These are phyloP conservation scores for Cornus florida DNA, from an alignment of 148 eudicot species.

Conservation along the genomic window DNA sequence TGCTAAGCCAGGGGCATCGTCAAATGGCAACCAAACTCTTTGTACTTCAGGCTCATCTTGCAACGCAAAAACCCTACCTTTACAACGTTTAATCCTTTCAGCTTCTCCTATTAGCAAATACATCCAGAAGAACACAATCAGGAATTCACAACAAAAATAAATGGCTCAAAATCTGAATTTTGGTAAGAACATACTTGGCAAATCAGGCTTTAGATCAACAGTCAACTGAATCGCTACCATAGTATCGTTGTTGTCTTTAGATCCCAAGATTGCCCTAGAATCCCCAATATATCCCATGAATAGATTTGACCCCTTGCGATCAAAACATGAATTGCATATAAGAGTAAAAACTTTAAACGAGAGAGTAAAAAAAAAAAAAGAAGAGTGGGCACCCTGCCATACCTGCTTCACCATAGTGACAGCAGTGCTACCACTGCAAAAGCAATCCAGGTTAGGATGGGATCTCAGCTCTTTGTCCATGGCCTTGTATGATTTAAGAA, in stretches of 20 bases:
- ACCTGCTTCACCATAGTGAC: conserved; percentile 91
- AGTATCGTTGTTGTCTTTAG: conserved; percentile 58
- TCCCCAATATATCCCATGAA: conserved; percentile 90
- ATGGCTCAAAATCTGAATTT: not conserved
- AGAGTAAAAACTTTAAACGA: not conserved
- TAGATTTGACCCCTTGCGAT: conserved; percentile 75
- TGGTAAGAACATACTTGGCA: conserved; percentile 64
- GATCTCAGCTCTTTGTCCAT: conserved; percentile 95
- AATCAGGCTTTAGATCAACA: conserved; percentile 98
- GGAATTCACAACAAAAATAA: not conserved
- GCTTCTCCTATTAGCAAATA: conserved; percentile 67
- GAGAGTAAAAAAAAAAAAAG: not conserved
- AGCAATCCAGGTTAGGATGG: conserved; percentile 89
- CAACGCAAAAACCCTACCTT: conserved; percentile 95
- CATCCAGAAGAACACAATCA: conserved; percentile 6
- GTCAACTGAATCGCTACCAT: conserved; percentile 88
- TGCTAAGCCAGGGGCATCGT: conserved; percentile 98
- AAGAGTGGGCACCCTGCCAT: conserved; percentile 6
- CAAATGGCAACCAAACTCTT: conserved; percentile 98
- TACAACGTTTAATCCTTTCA: conserved; percentile 88
- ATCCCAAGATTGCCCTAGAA: conserved; percentile 90
- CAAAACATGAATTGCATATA: conserved; percentile 5
- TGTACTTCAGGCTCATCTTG: conserved; percentile 99
- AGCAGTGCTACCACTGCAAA: conserved; percentile 98
- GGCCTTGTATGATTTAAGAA: conserved; percentile 84